Conservation (phyloP, 169 alveolate genomes). For the Theileria equi region DNA sequence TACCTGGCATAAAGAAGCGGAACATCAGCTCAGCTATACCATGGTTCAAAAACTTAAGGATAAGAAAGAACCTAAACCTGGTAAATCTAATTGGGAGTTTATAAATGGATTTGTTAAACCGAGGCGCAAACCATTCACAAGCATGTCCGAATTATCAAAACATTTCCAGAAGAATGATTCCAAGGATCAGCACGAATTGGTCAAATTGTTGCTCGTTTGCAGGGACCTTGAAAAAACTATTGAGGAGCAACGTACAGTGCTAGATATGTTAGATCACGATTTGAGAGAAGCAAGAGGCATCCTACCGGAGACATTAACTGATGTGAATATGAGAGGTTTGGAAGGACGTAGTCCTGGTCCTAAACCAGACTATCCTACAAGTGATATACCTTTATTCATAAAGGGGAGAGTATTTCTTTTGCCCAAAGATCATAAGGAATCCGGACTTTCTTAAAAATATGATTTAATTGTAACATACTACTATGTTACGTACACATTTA, state of each 20-base stretch:
- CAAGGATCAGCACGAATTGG: constrained; percentile 71
- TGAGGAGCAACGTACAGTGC: constrained; percentile 79
- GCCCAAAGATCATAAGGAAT: constrained; percentile 31
- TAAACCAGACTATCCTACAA: constrained; percentile 54
- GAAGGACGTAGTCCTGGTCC: constrained; percentile 35
- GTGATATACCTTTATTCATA: constrained; percentile 58
- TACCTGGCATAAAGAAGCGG: constrained; percentile 35
- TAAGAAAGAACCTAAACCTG: not conserved
- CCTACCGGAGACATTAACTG: constrained; percentile 70
- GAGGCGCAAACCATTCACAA: constrained; percentile 58
- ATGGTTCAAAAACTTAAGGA: constrained; percentile 16
- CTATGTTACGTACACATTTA: too few relatives aligned
- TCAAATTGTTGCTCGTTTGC: constrained; percentile 74
- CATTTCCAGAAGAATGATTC: constrained; percentile 21
- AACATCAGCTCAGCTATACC: constrained; percentile 27
- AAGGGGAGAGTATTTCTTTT: constrained; percentile 53
- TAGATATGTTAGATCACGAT: constrained; percentile 80
- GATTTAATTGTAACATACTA: too few relatives aligned
- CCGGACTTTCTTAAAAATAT: too few relatives aligned
- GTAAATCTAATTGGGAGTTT: constrained; percentile 44
- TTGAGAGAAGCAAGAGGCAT: constrained; percentile 72
- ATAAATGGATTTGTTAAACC: constrained; percentile 58
- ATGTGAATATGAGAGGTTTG: constrained; percentile 22
- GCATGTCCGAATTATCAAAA: constrained; percentile 54
- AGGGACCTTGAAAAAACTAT: constrained; percentile 76